Percentiles rank a stretch among this genome's conserved stretches.
phyloP scores from a whole-genome alignment of 345 rosid genomes.

The Viola odorata region DNA sequence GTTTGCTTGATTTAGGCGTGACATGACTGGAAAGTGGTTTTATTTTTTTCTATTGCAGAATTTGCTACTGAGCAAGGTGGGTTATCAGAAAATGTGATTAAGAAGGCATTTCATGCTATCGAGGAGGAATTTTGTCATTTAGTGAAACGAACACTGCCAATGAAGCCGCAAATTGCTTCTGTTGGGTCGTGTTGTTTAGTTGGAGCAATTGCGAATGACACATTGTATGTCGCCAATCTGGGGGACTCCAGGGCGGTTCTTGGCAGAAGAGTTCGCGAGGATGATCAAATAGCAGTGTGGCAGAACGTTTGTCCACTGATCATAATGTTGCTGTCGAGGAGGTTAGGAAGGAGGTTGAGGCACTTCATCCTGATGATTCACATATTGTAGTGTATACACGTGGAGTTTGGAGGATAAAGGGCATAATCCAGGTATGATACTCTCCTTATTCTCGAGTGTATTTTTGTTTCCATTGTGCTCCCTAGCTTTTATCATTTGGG shows the following conservation, averaged over 20 bases:
- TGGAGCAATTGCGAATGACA: conserved; percentile 72
- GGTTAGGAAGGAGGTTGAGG: conserved; percentile 89
- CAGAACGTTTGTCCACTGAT: conserved; percentile 90
- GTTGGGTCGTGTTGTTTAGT: conserved; percentile 95
- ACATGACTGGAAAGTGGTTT: not conserved
- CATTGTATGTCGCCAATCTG: conserved; percentile 80
- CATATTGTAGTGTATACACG: conserved; percentile 70
- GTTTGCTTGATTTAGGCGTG: not conserved
- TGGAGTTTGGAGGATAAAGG: conserved; percentile 99
- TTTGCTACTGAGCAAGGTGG: conserved; percentile 80
- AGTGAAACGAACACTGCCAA: conserved; percentile 58
- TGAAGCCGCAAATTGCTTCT: conserved; percentile 79
- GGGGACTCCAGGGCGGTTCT: conserved; percentile 98
- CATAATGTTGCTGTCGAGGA: conserved; percentile 92
- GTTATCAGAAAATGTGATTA: conserved; percentile 69
- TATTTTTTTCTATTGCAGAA: conserved; percentile 36
- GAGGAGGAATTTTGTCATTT: conserved; percentile 82
- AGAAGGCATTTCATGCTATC: conserved; percentile 76
- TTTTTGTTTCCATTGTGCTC: too few species aligned
- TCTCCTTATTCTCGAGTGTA: not conserved
- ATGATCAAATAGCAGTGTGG: conserved; percentile 36
- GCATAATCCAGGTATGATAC: conserved; percentile 79
- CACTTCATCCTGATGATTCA: conserved; percentile 93
- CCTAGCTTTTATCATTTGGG: too few species aligned
- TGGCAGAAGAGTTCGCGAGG: conserved; percentile 47